A percentile compares a stretch with the other conserved stretches of the same genome.
These are phyloP conservation scores for Trametes cubensis DNA, from an alignment of 768 basidiomycete genomes.

Conservation along the genomic window DNA sequence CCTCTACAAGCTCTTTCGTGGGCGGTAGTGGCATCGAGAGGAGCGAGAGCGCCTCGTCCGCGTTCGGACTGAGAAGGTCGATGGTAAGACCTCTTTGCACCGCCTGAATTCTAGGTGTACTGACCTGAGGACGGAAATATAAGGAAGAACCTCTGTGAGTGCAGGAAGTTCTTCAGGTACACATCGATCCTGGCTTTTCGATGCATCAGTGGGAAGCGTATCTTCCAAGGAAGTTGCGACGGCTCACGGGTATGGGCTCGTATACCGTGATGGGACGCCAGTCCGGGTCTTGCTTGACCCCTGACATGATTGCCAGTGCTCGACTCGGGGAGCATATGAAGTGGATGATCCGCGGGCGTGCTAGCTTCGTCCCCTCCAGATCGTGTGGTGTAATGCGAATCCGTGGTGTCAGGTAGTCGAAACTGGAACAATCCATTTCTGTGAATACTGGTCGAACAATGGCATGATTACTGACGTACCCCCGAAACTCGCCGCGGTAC, in stretches of 20 bases:
- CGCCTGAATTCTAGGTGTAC: background rate
- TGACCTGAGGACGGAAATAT: constrained; percentile 71
- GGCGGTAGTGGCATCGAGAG: constrained; percentile 57
- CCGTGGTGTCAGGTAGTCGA: constrained; percentile 75
- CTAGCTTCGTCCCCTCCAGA: constrained; percentile 56
- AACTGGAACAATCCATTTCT: constrained; percentile 45
- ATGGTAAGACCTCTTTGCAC: background rate
- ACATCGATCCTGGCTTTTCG: constrained; percentile 65
- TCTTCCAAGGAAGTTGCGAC: background rate
- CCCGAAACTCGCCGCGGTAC: constrained; percentile 73
- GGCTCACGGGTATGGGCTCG: constrained; percentile 83
- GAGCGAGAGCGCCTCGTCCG: constrained; percentile 75
- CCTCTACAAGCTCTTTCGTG: constrained; percentile 58
- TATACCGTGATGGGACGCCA: constrained; percentile 77
- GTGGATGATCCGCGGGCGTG: constrained; percentile 60
- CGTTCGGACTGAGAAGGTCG: constrained; percentile 66
- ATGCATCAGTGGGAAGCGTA: constrained; percentile 8
- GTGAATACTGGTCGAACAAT: too few species aligned
- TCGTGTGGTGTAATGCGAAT: constrained; percentile 74
- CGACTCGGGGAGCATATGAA: constrained; percentile 85
- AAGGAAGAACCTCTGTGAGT: constrained; percentile 58
- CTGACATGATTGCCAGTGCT: constrained; percentile 65
- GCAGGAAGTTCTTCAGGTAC: constrained; percentile 77
- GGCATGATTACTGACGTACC: constrained; percentile 43
- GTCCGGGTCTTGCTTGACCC: constrained; percentile 51